These are phyloP conservation scores for Tephrocybe rancida DNA, from an alignment of 768 basidiomycete species.

Conservation along the genomic window DNA sequence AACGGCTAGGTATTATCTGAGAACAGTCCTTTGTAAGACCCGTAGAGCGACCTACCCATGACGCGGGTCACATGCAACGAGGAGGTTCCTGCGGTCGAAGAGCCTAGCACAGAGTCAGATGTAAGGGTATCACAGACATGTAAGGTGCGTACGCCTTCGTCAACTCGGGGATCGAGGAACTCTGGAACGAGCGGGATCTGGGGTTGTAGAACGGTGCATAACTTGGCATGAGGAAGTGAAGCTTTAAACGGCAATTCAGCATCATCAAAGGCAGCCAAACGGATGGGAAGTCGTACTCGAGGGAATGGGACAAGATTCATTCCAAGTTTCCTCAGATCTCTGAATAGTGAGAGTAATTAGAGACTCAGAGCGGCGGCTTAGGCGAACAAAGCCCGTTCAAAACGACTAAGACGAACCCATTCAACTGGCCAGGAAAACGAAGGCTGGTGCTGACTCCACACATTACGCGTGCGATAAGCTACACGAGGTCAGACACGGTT, in stretches of 20 bases:
- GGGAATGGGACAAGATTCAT: conserved; percentile 98
- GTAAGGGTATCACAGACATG: not conserved
- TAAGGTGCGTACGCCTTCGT: conserved; percentile 62
- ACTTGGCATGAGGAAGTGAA: conserved; percentile 96
- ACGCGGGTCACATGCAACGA: conserved; percentile 83
- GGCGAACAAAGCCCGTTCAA: too few species aligned
- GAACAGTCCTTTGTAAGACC: conserved; percentile 4
- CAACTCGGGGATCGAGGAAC: conserved; percentile 64
- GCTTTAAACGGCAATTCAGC: conserved; percentile 39
- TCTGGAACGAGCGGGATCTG: conserved; percentile 61
- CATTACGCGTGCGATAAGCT: conserved; percentile 88
- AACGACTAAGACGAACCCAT: conserved; percentile 81
- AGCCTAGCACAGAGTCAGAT: conserved; percentile 43
- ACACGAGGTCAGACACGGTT: not conserved
- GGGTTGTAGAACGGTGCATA: conserved; percentile 88
- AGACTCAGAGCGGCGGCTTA: not conserved
- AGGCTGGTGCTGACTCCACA: conserved; percentile 91
- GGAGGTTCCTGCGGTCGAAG: conserved; percentile 78
- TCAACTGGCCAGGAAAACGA: conserved; percentile 92
- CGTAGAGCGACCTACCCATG: conserved; percentile 56
- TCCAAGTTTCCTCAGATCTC: conserved; percentile 86
- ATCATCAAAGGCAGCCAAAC: not conserved
- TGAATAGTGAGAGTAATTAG: conserved; percentile 28
- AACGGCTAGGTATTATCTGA: conserved; percentile 52
- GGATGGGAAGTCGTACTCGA: conserved; percentile 56